Evolutionary conservation across 352 stramenopile genomes (phyloP).

Genomic region (Phytophthora sp.): DNA sequence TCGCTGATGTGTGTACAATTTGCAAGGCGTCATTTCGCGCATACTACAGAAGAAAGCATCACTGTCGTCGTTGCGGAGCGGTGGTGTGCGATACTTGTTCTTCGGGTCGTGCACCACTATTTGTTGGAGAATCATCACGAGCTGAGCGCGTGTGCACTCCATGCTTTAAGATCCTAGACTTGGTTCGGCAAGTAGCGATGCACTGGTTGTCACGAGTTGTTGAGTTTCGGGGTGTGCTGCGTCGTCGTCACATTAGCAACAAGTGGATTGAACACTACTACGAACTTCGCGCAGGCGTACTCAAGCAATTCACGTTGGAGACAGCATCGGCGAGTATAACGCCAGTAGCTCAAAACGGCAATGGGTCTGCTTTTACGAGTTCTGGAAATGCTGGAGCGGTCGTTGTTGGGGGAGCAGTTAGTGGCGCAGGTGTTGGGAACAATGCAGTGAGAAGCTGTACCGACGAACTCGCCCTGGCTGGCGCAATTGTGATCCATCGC

Average conservation of each 20-base stretch:
- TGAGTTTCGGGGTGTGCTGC: conserved; percentile 72
- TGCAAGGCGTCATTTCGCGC: conserved; percentile 71
- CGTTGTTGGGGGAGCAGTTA: not conserved
- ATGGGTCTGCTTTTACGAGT: conserved; percentile 8
- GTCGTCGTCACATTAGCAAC: conserved; percentile 70
- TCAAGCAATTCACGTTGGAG: conserved; percentile 81
- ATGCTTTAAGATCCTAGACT: conserved; percentile 70
- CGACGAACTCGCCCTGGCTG: conserved; percentile 70
- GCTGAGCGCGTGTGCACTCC: conserved; percentile 75
- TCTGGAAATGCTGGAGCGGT: conserved; percentile 16
- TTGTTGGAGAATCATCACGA: conserved; percentile 66
- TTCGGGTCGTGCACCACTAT: conserved; percentile 63
- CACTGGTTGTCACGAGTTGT: conserved; percentile 76
- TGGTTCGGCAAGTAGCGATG: conserved; percentile 68
- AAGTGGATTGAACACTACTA: conserved; percentile 89
- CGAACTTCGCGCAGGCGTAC: conserved; percentile 71
- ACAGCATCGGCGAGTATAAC: conserved; percentile 30
- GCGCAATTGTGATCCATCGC: conserved; percentile 84
- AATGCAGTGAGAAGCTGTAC: conserved; percentile 42
- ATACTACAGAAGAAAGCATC: conserved; percentile 77
- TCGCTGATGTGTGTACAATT: conserved; percentile 70
- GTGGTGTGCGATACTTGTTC: conserved; percentile 87
- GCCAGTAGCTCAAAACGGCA: conserved; percentile 20
- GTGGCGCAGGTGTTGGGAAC: not conserved
- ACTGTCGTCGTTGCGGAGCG: conserved; percentile 78